These are phyloP conservation scores for Papiliotrema fonsecae DNA, from an alignment of 1,284 basidiomycete species.

Conservation along the genomic window DNA sequence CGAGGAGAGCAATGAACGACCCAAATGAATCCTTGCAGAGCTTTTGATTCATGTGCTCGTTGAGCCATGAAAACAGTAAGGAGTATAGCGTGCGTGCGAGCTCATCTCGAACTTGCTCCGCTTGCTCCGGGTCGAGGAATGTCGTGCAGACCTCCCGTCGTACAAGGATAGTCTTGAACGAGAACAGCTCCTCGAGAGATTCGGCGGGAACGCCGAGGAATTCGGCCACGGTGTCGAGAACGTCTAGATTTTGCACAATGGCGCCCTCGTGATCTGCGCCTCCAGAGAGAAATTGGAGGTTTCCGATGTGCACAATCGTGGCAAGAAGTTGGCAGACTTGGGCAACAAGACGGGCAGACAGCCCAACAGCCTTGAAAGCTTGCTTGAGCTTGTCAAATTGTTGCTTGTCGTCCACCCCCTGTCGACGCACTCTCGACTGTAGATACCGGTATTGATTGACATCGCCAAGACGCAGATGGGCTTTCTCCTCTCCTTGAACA, in stretches of 20 bases:
- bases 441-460: constrained; percentile 73
- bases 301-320: constrained; percentile 91
- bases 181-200: constrained; percentile 75
- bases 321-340: constrained; percentile 92
- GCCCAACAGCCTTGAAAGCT: constrained; percentile 85
- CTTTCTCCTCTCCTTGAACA: constrained; percentile 76
- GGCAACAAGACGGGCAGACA: constrained; percentile 88
- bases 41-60: constrained; percentile 91
- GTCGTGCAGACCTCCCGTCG: constrained; percentile 93
- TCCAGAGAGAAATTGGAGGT: constrained; percentile 88
- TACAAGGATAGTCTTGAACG: constrained; percentile 87
- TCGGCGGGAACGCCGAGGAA: constrained; percentile 79
- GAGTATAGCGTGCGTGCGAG: constrained; percentile 90
- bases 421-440: constrained; percentile 56
- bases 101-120: constrained; percentile 86
- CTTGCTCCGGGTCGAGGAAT: constrained; percentile 89
- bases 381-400: constrained; percentile 89
- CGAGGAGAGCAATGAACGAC: constrained; percentile 91
- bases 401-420: constrained; percentile 58
- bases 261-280: constrained; percentile 77
- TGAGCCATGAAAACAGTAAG: constrained; percentile 92
- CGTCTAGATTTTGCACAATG: constrained; percentile 74
- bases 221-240: constrained; percentile 75
- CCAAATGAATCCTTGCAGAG: constrained; percentile 85
- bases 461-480: constrained; percentile 75